phyloP scores from a whole-genome alignment of 2,329 filamentous ascomycete genomes.

The Claviceps sp. region DNA sequence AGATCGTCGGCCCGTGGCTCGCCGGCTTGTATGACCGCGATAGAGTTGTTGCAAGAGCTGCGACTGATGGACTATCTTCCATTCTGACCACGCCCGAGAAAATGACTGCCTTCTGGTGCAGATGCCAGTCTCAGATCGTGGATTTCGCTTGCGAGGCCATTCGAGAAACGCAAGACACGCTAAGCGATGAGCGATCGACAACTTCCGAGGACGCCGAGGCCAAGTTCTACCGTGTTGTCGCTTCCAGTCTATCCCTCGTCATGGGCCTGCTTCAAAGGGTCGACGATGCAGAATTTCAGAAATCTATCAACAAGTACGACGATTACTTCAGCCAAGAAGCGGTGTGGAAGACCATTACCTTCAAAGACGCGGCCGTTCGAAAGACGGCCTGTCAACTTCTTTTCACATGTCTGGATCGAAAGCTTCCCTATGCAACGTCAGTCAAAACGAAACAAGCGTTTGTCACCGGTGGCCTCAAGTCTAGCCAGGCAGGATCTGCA shows the following conservation, averaged over 20 bases:
- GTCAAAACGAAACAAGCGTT: constrained; percentile 43
- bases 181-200: constrained; percentile 81
- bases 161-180: constrained; percentile 63
- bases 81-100: constrained; percentile 77
- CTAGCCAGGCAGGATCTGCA: constrained; percentile 60
- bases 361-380: constrained; percentile 41
- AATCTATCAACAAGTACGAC: constrained; percentile 49
- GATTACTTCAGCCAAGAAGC: constrained; percentile 51
- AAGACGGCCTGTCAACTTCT: constrained; percentile 39
- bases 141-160: constrained; percentile 72
- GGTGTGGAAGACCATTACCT: constrained; percentile 54
- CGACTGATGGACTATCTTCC: constrained; percentile 58
- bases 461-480: constrained; percentile 60
- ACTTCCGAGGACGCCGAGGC: constrained; percentile 72
- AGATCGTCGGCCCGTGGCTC: constrained; percentile 78
- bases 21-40: constrained; percentile 82
- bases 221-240: constrained; percentile 68
- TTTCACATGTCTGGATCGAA: constrained; percentile 32
- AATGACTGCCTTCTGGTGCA: constrained; percentile 59
- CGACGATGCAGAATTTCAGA: constrained; percentile 38
- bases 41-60: constrained; percentile 59
- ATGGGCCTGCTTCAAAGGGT: constrained; percentile 35
- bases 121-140: constrained; percentile 69
- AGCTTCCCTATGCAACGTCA: constrained; percentile 35
- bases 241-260: constrained; percentile 41